Conservation (phyloP, 768 basidiomycete genomes). For the Suillus decipiens region DNA sequence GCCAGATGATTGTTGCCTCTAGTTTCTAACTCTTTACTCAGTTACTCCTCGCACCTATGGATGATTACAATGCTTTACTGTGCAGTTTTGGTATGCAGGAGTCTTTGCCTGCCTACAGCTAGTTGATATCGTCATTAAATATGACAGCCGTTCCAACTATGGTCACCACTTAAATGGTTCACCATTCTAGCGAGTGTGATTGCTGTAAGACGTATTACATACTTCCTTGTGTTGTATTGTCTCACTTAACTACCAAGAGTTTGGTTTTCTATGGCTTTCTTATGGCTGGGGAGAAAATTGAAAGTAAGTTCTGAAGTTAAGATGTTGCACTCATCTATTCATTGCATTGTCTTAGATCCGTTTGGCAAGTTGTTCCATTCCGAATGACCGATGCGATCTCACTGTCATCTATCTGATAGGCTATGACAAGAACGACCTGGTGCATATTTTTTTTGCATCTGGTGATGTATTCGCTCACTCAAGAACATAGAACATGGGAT, state of each 20-base stretch:
- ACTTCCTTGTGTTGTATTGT: background rate
- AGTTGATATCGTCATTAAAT: background rate
- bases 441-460: conserved; percentile 31
- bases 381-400: background rate
- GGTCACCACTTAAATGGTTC: conserved; percentile 51
- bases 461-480: background rate
- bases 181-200: conserved; percentile 65
- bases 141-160: conserved; percentile 64
- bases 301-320: conserved; percentile 48
- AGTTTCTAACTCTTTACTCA: conserved; percentile 23
- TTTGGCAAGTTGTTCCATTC: conserved; percentile 35
- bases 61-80: conserved; percentile 60
- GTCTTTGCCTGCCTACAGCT: background rate
- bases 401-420: conserved; percentile 26
- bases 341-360: conserved; percentile 37
- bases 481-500: conserved; percentile 54
- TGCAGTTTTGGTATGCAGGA: conserved; percentile 51
- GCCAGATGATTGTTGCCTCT: background rate
- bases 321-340: conserved; percentile 6
- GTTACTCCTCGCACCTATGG: conserved; percentile 72
- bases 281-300: conserved; percentile 73
- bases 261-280: conserved; percentile 76
- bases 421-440: conserved; percentile 74
- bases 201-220: conserved; percentile 36
- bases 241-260: conserved; percentile 34